Percentiles rank a stretch among this genome's conserved stretches.
phyloP scores from a whole-genome alignment of 306 rosid genomes.

The Mucuna pruriens region DNA sequence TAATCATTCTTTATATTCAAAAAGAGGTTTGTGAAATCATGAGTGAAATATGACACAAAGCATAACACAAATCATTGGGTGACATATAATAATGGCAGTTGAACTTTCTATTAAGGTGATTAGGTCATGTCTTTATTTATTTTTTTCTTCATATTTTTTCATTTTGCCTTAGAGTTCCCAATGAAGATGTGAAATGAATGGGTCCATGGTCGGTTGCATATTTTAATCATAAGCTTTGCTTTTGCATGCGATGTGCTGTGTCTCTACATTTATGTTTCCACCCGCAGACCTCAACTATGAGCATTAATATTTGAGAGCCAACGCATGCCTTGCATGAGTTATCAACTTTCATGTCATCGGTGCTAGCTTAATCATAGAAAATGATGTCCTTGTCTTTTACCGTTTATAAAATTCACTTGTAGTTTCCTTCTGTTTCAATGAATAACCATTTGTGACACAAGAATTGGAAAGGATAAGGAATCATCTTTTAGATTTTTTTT shows the following conservation, averaged over 20 bases:
- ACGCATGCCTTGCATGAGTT: conserved; percentile 57
- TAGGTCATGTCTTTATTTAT: conserved; percentile 46
- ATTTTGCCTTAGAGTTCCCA: conserved; percentile 38
- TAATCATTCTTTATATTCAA: conserved; percentile 34
- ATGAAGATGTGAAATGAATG: conserved; percentile 58
- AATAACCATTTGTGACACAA: conserved; percentile 26
- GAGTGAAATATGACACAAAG: conserved; percentile 49
- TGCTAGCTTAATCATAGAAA: conserved; percentile 44
- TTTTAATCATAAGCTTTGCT: conserved; percentile 43
- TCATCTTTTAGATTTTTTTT: background rate
- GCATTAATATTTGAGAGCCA: conserved; percentile 40
- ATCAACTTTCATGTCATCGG: conserved; percentile 45
- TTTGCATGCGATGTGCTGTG: conserved; percentile 46
- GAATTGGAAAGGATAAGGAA: conserved; percentile 25
- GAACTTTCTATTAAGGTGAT: conserved; percentile 55
- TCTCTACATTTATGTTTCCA: conserved; percentile 36
- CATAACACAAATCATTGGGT: conserved; percentile 54
- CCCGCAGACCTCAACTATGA: conserved; percentile 26
- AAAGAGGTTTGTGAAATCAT: conserved; percentile 44
- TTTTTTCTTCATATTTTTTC: background rate
- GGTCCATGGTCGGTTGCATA: conserved; percentile 70
- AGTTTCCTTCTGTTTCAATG: conserved; percentile 22
- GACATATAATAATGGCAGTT: conserved; percentile 59
- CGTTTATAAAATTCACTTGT: conserved; percentile 24
- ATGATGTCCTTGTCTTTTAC: conserved; percentile 44